These are phyloP conservation scores for Macrocybe sp. DNA, from an alignment of 1,284 basidiomycete genomes.

Conservation along the genomic window DNA sequence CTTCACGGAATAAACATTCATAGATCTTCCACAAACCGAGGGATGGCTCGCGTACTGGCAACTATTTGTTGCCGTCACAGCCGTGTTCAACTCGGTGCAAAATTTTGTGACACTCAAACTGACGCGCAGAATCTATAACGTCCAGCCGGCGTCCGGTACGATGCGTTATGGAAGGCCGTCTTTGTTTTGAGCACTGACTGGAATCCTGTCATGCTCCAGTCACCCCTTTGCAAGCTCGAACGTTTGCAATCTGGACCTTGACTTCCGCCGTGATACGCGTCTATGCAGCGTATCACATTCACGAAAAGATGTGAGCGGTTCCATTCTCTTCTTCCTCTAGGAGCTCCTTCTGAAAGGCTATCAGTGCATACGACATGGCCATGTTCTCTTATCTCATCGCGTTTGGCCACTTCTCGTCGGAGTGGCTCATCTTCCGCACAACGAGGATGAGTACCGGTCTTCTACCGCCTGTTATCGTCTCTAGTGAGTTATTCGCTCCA, in stretches of 20 bases:
- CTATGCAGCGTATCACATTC: constrained; percentile 86
- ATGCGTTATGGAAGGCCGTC: constrained; percentile 4
- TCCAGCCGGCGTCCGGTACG: constrained; percentile 41
- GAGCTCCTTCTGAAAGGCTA: constrained; percentile 9
- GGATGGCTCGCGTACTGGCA: constrained; percentile 88
- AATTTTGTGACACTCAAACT: constrained; percentile 76
- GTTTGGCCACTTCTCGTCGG: constrained; percentile 84
- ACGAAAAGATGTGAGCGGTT: constrained; percentile 66
- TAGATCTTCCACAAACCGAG: constrained; percentile 54
- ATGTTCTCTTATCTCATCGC: constrained; percentile 87
- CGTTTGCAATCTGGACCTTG: constrained; percentile 87
- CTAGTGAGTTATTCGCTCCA: constrained; percentile 56
- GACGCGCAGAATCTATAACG: constrained; percentile 73
- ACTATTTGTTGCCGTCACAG: constrained; percentile 69
- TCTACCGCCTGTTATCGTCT: constrained; percentile 80
- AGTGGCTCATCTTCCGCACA: constrained; percentile 81
- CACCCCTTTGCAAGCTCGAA: constrained; percentile 77
- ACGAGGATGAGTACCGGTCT: constrained; percentile 63
- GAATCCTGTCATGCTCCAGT: constrained; percentile 43
- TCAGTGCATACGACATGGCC: constrained; percentile 87
- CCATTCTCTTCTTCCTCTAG: constrained; percentile 3
- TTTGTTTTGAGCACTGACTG: background rate
- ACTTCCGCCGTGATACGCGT: constrained; percentile 76
- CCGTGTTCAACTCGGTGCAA: constrained; percentile 82
- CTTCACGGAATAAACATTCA: background rate